Percentiles rank a stretch among this genome's conserved stretches.
phyloP scores from a whole-genome alignment of 1,284 basidiomycete genomes.

The Phylloboletellus chloephorus region DNA sequence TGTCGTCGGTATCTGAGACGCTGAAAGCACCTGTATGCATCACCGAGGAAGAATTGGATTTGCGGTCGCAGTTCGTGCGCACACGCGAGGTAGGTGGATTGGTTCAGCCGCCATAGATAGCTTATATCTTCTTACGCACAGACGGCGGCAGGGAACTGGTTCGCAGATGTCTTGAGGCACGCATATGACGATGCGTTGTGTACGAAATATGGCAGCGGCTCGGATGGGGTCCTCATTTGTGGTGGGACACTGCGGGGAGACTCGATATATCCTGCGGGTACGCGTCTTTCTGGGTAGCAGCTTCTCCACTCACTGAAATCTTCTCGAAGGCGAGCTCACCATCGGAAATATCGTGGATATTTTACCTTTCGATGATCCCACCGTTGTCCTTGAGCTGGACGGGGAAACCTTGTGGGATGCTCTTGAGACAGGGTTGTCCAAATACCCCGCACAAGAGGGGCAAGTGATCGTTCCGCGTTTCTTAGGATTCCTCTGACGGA shows the following conservation, averaged over 20 bases:
- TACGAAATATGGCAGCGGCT: slow-evolving; percentile 55
- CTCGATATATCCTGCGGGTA: slow-evolving; percentile 78
- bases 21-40: slow-evolving; percentile 73
- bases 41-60: slow-evolving; percentile 65
- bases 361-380: slow-evolving; percentile 84
- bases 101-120: background rate
- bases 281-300: slow-evolving; percentile 2
- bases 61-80: slow-evolving; percentile 72
- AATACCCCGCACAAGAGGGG: slow-evolving; percentile 92
- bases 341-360: slow-evolving; percentile 85
- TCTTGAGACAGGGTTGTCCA: slow-evolving; percentile 68
- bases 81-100: slow-evolving; percentile 50
- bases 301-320: slow-evolving; percentile 1
- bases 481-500: slow-evolving; percentile 2
- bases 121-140: slow-evolving; percentile 30
- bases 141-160: slow-evolving; percentile 83
- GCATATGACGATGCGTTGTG: slow-evolving; percentile 79
- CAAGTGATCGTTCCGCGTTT: slow-evolving; percentile 26
- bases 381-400: slow-evolving; percentile 79
- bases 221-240: slow-evolving; percentile 77
- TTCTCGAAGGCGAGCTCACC: slow-evolving; percentile 57
- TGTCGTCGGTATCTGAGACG: slow-evolving; percentile 68
- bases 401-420: slow-evolving; percentile 80
- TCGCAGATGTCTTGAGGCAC: slow-evolving; percentile 82
- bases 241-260: slow-evolving; percentile 89